Evolutionary conservation across 805 yeast species (phyloP), one percentile per base, ranked within the genome.

Genomic region (Kodamaea laetipori): DNA sequence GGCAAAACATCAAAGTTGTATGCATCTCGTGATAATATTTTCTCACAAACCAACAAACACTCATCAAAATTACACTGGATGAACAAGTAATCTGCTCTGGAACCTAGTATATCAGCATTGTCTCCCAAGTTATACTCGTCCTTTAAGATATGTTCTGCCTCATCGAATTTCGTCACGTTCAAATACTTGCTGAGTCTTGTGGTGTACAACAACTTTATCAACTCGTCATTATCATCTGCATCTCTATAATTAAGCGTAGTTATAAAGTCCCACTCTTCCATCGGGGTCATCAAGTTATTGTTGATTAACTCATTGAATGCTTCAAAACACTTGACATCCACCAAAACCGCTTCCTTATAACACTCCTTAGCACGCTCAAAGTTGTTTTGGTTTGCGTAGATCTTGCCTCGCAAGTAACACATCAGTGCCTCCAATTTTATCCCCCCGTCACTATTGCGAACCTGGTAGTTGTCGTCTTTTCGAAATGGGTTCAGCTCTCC

Each of bases 261-360:
- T 7, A 90, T 60, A 27, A 94, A 75, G 27, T 84, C 88, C 94
- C 95, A 86, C 64, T 90, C 95, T 56, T 92, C 97, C 12, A 70
- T 63, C 0, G 97, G 96, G 0, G 94, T 78, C 64, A 92, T 67
- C 54, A 89, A 74, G 56, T 83, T 84, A 52, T 85, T 84, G 33
- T 76, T 67, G 1, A 86, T 76, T 39, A 92, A 73, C 57, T 86
- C 90, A 54, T 86, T 80, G 60, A 89, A 89, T 0, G 98, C 97
- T 53, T 92, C 99, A 61, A 73, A 92, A 63, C 97, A 94, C 61
- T 90, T 88, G 6, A 86, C 90, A 62, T 92, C 98, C 1, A 87
- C 88, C 51, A 79, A 53, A 0, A 90, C 81, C 1, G 98, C 97
- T 56, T 89, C 96, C 56, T 82, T 81, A 55, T 81, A 90, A 41